Evolutionary conservation across 768 basidiomycete genomes (phyloP).

Genomic region (Saitozyma podzolica): DNA sequence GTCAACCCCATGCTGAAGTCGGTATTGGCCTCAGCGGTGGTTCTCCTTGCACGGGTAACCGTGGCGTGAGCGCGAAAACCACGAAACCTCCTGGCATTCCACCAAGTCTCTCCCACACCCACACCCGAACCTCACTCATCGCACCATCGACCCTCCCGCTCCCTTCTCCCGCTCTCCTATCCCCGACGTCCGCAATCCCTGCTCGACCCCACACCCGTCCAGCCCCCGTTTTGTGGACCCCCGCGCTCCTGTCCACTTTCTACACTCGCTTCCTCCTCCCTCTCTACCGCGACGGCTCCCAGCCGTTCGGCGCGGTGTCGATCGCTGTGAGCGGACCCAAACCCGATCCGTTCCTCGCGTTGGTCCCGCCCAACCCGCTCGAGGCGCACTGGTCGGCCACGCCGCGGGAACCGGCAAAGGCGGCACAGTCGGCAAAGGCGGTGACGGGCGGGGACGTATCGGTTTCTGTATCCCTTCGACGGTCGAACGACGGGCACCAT

Average conservation of each 20-base stretch:
- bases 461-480: too few relatives aligned
- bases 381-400: slow-evolving; percentile 8
- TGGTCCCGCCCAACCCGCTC: slow-evolving; percentile 9
- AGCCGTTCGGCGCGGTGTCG: slow-evolving; percentile 19
- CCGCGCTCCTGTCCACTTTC: slow-evolving; percentile 17
- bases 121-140: neutral
- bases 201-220: slow-evolving; percentile 3
- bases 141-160: slow-evolving; percentile 2
- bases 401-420: neutral
- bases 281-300: slow-evolving; percentile 8
- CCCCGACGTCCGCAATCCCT: too few relatives aligned
- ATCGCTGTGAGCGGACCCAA: slow-evolving; percentile 36
- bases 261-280: slow-evolving; percentile 20
- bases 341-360: slow-evolving; percentile 42
- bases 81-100: too few relatives aligned
- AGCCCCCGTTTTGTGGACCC: slow-evolving; percentile 30
- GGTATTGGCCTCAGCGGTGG: too few relatives aligned
- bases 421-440: too few relatives aligned
- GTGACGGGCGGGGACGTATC: too few relatives aligned
- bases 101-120: neutral
- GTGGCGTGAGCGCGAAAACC: too few relatives aligned
- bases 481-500: too few relatives aligned
- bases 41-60: too few relatives aligned
- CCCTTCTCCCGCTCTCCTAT: neutral
- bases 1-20: too few relatives aligned